Percentiles rank a stretch among this genome's conserved stretches.
Evolutionary conservation across 139 green algal species (phyloP).

Genomic region (Coccomyxa sp.): DNA sequence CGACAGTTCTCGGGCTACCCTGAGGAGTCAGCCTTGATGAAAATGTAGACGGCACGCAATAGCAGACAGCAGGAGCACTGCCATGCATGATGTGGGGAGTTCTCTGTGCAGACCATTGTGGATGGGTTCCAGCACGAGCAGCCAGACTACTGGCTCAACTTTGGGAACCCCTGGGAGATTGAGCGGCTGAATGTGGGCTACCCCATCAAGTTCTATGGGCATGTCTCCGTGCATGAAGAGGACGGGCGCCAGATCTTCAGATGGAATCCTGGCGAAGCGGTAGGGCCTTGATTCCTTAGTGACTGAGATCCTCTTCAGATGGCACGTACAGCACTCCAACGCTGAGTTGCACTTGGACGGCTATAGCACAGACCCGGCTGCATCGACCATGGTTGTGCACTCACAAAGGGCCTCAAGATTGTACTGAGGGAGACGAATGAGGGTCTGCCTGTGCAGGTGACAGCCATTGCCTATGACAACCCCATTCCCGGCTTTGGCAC

Average conservation of each 20-base stretch:
- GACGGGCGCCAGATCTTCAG: constrained; percentile 76
- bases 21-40: no score
- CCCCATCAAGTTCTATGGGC: constrained; percentile 88
- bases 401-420: neutral
- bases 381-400: neutral
- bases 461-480: constrained; percentile 96
- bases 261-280: constrained; percentile 93
- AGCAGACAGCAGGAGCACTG: no score
- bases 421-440: no score
- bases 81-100: neutral
- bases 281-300: no score
- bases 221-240: constrained; percentile 77
- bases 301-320: no score
- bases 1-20: no score
- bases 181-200: constrained; percentile 81
- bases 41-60: no score
- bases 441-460: constrained; percentile 57
- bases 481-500: constrained; percentile 96
- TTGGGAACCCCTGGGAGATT: constrained; percentile 97
- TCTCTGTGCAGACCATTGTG: constrained; percentile 62
- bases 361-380: neutral
- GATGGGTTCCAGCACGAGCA: constrained; percentile 93
- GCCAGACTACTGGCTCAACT: constrained; percentile 97
- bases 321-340: no score
- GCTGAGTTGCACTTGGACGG: neutral